Evolutionary conservation across 768 basidiomycete genomes (phyloP).

Genomic region (Mycena albidolilacea): DNA sequence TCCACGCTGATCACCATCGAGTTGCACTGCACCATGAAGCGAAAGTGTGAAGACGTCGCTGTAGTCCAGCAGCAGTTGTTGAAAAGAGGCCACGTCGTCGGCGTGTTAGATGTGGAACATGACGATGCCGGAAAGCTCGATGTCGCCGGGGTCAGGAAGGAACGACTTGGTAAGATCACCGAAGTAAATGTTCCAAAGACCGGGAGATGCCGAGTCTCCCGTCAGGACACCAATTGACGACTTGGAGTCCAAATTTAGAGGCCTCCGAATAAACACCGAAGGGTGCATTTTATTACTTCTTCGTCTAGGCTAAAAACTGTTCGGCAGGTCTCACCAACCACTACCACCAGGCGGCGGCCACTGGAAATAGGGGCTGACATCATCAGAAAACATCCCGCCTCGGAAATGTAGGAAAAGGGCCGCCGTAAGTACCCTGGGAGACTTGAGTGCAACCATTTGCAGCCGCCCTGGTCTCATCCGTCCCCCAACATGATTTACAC

Average conservation of each 20-base stretch:
- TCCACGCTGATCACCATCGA: slow-evolving; percentile 35
- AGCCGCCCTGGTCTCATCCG: too few species aligned
- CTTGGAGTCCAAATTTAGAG: slow-evolving; percentile 26
- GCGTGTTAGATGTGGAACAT: slow-evolving; percentile 45
- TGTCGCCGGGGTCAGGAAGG: slow-evolving; percentile 33
- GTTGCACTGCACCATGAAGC: slow-evolving; percentile 44
- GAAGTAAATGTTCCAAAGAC: slow-evolving; percentile 47
- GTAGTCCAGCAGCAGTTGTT: slow-evolving; percentile 37
- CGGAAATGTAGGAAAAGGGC: too few species aligned
- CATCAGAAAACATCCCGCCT: not conserved
- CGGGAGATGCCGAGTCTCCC: slow-evolving; percentile 47
- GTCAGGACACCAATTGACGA: slow-evolving; percentile 46
- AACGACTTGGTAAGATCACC: slow-evolving; percentile 38
- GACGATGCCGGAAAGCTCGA: slow-evolving; percentile 23
- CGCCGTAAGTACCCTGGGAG: too few species aligned
- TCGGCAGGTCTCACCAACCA: too few species aligned
- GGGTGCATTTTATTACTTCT: too few species aligned
- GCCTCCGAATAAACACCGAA: slow-evolving; percentile 25
- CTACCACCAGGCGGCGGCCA: too few species aligned
- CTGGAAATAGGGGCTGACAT: not conserved
- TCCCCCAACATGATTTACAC: too few species aligned
- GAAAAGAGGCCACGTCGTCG: slow-evolving; percentile 42
- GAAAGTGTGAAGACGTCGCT: slow-evolving; percentile 38
- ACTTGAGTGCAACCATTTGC: too few species aligned
- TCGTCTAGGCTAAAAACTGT: not conserved